Percentiles rank a stretch among this genome's conserved stretches.
phyloP scores from a whole-genome alignment of 495 filamentous ascomycete species.

The Astrocystis sublimbata region DNA sequence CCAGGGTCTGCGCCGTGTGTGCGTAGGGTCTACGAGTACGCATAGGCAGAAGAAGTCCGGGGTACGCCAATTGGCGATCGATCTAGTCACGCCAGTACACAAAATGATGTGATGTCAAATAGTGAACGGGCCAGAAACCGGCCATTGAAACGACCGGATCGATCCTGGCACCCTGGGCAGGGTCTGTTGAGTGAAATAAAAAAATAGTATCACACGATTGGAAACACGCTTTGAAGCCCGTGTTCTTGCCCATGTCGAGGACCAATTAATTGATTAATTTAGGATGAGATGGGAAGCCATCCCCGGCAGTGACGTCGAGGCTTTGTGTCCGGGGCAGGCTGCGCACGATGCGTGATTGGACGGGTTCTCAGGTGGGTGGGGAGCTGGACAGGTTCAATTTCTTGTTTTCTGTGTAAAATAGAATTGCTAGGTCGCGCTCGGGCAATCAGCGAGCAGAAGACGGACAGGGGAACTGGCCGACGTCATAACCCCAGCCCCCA shows the following conservation, averaged over 20 bases:
- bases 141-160: constrained; percentile 3
- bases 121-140: too few species aligned
- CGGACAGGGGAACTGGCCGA: neutral
- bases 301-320: constrained; percentile 33
- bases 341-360: constrained; percentile 2
- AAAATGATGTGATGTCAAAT: constrained; percentile 3
- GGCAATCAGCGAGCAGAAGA: neutral
- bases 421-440: too few species aligned
- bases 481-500: constrained; percentile 14
- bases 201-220: constrained; percentile 2
- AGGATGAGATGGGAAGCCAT: too few species aligned
- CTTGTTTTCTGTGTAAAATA: constrained; percentile 24
- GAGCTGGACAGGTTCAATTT: constrained; percentile 12
- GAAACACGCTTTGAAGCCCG: neutral
- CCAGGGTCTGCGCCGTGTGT: too few species aligned
- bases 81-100: constrained; percentile 6
- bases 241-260: too few species aligned
- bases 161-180: too few species aligned
- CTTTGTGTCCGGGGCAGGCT: constrained; percentile 1
- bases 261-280: too few species aligned
- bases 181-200: neutral
- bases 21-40: too few species aligned
- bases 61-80: neutral
- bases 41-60: too few species aligned
- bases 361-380: neutral